Conservation (phyloP, 1,284 basidiomycete genomes). For the Papiliotrema fonsecae region DNA sequence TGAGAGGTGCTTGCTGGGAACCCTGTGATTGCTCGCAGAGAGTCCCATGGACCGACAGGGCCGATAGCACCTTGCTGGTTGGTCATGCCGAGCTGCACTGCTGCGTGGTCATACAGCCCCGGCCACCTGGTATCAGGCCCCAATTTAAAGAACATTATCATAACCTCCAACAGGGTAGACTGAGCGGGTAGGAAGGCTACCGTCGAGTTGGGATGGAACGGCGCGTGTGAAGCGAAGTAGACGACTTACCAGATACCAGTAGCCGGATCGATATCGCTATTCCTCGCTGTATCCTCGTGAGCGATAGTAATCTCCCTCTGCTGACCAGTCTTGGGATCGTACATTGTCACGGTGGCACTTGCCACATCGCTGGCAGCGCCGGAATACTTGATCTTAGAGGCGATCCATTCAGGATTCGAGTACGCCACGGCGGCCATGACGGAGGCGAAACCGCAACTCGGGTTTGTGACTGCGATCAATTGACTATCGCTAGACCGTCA, state of each 20-base stretch:
- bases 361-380: neutral
- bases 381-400: neutral
- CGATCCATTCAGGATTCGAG: slow-evolving; percentile 2
- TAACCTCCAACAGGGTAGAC: neutral
- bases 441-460: slow-evolving; percentile 4
- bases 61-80: slow-evolving; percentile 1
- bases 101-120: slow-evolving; percentile 4
- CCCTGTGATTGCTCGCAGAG: slow-evolving; percentile 5
- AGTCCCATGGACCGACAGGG: neutral
- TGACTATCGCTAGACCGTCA: neutral
- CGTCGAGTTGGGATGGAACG: no score
- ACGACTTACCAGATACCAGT: slow-evolving; percentile 5
- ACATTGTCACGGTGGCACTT: neutral
- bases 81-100: neutral
- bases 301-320: neutral
- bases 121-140: slow-evolving; percentile 2
- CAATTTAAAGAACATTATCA: neutral
- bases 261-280: neutral
- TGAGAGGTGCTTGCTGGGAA: neutral
- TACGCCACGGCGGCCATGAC: slow-evolving; percentile 4
- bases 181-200: no score
- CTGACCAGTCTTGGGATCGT: neutral
- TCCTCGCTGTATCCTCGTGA: neutral
- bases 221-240: no score
- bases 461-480: slow-evolving; percentile 1